phyloP scores from a whole-genome alignment of 2,329 filamentous ascomycete species.

The Fusarium sp. region DNA sequence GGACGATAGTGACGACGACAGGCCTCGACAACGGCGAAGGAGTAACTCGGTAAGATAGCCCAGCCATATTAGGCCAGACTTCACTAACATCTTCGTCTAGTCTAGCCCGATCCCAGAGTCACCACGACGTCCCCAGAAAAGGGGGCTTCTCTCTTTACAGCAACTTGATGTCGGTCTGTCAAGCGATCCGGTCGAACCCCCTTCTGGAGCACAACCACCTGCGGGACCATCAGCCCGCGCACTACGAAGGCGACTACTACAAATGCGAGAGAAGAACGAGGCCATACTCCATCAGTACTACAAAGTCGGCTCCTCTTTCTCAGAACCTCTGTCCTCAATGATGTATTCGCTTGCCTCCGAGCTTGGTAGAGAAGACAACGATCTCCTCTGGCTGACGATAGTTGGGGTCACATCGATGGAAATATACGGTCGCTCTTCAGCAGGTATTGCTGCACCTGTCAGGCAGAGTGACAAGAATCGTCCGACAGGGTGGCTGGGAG shows the following conservation, averaged over 20 bases:
- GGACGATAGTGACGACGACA: conserved; percentile 79
- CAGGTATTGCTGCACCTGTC: conserved; percentile 76
- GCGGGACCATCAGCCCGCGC: conserved; percentile 77
- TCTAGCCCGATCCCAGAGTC: conserved; percentile 75
- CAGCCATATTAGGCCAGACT: neutral
- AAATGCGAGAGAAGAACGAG: conserved; percentile 82
- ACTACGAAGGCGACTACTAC: conserved; percentile 78
- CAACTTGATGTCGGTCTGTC: conserved; percentile 61
- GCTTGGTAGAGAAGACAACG: conserved; percentile 95
- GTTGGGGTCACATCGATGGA: conserved; percentile 96
- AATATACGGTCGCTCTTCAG: conserved; percentile 86
- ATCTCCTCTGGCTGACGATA: conserved; percentile 93
- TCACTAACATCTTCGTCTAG: conserved; percentile 54
- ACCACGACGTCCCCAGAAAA: conserved; percentile 69
- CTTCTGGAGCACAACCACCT: conserved; percentile 68
- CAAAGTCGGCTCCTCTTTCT: conserved; percentile 86
- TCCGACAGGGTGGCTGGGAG: conserved; percentile 81
- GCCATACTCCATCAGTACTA: conserved; percentile 84
- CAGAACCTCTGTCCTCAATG: conserved; percentile 93
- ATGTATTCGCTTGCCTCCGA: conserved; percentile 96
- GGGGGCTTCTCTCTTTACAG: conserved; percentile 69
- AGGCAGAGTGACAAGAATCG: conserved; percentile 66
- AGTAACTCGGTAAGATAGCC: conserved; percentile 81
- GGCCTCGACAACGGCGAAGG: conserved; percentile 82
- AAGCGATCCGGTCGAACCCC: conserved; percentile 64